These are phyloP conservation scores for Diaporthe helianthi DNA, from an alignment of 2,329 filamentous ascomycete species.

Conservation along the genomic window DNA sequence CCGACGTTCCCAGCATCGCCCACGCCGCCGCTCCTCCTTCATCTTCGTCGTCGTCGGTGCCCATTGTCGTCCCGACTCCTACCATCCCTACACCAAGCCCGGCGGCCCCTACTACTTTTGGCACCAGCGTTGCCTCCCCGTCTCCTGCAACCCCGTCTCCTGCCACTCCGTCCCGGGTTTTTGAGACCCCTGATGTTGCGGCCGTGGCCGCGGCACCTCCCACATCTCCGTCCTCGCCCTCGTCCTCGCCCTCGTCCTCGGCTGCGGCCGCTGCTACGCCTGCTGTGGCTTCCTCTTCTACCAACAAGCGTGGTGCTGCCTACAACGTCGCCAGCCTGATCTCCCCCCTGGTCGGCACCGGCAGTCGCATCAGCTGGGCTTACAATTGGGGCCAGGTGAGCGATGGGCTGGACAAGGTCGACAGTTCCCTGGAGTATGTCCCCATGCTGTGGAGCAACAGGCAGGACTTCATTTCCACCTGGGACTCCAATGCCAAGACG, in stretches of 20 bases:
- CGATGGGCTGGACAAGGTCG: conserved; percentile 47
- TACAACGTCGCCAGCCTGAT: conserved; percentile 68
- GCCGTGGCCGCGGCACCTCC: conserved; percentile 10
- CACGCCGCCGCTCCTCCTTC: not conserved
- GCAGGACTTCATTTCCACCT: conserved; percentile 53
- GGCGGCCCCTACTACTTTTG: conserved; percentile 23
- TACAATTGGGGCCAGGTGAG: conserved; percentile 71
- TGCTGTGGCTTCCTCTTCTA: conserved; percentile 39
- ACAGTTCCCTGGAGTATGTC: conserved; percentile 59
- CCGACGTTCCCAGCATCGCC: not conserved
- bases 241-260: conserved; percentile 32
- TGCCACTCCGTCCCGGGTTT: conserved; percentile 32
- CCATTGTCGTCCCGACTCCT: conserved; percentile 31
- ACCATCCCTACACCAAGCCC: conserved; percentile 32
- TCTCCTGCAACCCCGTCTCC: conserved; percentile 34
- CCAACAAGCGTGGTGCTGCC: conserved; percentile 69
- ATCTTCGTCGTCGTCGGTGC: not conserved
- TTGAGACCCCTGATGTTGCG: conserved; percentile 19
- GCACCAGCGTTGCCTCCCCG: conserved; percentile 23
- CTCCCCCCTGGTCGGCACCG: conserved; percentile 54
- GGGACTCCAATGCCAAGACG: conserved; percentile 56
- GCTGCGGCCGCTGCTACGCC: conserved; percentile 36
- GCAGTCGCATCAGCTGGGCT: conserved; percentile 60
- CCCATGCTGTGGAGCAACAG: conserved; percentile 70
- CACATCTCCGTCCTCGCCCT: conserved; percentile 27